These are phyloP conservation scores for Diophrys appendiculata DNA, from an alignment of 73 alveolate genomes.

Conservation along the genomic window DNA sequence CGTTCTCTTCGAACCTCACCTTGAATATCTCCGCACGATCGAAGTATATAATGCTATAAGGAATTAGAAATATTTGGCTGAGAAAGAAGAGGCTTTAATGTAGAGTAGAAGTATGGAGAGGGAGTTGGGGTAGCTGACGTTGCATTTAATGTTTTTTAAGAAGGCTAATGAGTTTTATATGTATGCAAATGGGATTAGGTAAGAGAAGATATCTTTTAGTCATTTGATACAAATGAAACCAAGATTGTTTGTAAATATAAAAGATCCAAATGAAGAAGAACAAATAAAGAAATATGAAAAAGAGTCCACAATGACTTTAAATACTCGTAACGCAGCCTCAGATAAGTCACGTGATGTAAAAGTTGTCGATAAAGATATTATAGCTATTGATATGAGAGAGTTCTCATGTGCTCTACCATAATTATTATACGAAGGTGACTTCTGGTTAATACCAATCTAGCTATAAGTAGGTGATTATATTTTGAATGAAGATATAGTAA, in stretches of 20 bases:
- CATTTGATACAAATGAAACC: neutral
- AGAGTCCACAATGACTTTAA: neutral
- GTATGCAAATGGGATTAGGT: neutral
- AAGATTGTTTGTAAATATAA: slow-evolving; percentile 4
- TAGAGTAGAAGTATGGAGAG: neutral
- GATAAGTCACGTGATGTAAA: neutral
- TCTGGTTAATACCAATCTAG: slow-evolving; percentile 57
- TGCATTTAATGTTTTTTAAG: neutral
- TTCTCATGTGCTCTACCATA: neutral
- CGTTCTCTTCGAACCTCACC: slow-evolving; percentile 7
- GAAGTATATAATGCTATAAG: slow-evolving; percentile 14
- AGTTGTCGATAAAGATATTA: slow-evolving; percentile 3
- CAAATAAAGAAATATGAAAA: neutral
- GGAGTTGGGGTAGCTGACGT: neutral
- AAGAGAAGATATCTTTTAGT: neutral
- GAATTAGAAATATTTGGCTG: neutral
- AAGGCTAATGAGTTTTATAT: neutral
- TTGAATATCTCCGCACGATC: slow-evolving; percentile 3
- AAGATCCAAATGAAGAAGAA: slow-evolving; percentile 5
- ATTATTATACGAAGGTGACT: neutral
- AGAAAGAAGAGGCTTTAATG: neutral
- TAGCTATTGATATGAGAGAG: slow-evolving; percentile 1
- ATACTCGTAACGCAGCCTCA: neutral
- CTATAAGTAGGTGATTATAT: slow-evolving; percentile 90
- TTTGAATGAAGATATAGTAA: slow-evolving; percentile 76